phyloP scores from a whole-genome alignment of 176 grass and related monocot genomes.

The Juncus inflexus region DNA sequence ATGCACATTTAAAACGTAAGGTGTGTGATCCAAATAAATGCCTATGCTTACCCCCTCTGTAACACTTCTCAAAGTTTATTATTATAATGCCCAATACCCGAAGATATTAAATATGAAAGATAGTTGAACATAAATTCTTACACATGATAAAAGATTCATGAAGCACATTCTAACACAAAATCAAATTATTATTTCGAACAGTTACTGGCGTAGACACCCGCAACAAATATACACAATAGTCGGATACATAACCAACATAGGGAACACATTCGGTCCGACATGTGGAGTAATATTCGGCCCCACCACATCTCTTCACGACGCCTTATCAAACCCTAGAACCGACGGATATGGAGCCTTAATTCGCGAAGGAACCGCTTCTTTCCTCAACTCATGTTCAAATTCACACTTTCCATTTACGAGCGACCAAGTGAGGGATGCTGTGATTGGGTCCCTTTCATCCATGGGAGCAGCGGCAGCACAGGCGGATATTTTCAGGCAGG shows the following conservation, averaged over 20 bases:
- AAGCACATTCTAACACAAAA: neutral
- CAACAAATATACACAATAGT: slow-evolving; percentile 45
- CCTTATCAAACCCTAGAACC: slow-evolving; percentile 46
- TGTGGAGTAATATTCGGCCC: slow-evolving; percentile 37
- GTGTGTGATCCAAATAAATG: no score
- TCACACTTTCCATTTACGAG: slow-evolving; percentile 54
- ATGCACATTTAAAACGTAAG: no score
- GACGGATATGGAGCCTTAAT: slow-evolving; percentile 57
- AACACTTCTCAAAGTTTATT: no score
- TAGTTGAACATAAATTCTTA: no score
- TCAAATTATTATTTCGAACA: slow-evolving; percentile 26
- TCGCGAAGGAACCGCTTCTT: slow-evolving; percentile 65
- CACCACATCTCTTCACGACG: slow-evolving; percentile 55
- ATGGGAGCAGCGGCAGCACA: slow-evolving; percentile 48
- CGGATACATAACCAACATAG: slow-evolving; percentile 49
- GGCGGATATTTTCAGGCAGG: slow-evolving; percentile 66
- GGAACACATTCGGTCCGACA: slow-evolving; percentile 52
- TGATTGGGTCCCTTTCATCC: slow-evolving; percentile 40
- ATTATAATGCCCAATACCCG: no score
- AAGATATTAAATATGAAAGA: no score
- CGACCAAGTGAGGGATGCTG: slow-evolving; percentile 58
- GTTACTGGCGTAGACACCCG: slow-evolving; percentile 70
- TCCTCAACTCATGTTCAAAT: slow-evolving; percentile 73
- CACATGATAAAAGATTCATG: no score
- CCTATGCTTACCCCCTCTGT: no score